Evolutionary conservation across 2,329 filamentous ascomycete species (phyloP), one percentile per base, ranked within the genome.

Genomic region (Cytospora schulzeri): DNA sequence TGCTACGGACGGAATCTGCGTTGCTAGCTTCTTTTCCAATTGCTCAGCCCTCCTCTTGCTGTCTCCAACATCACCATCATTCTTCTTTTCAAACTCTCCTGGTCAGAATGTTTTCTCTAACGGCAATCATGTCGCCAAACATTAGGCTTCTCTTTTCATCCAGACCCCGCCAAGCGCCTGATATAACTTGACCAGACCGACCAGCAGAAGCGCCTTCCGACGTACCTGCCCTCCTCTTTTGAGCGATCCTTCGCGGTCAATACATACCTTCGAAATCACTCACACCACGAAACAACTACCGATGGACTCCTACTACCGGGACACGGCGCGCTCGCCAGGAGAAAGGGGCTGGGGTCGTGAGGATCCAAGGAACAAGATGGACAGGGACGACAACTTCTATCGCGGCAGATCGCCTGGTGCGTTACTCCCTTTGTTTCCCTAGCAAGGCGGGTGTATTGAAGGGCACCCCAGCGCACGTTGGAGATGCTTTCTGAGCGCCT

Each of bases 351-450:
- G 84, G 82, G 76, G 72, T 66, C 83, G 84, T 57, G 84, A 86
- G 60, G 85, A 87, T 24, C 76, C 76, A 28, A 78, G 83, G 68
- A 72, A 69, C 38, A 82, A 84, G 70, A 81, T 85, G 8, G 83
- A 86, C 33, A 78, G 83, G 66, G 78, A 80, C 57, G 87, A 90
- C 71, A 82, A 79, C 51, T 88, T 88, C 68, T 88, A 89, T 70
- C 84, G 88, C 65, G 85, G 84, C 66, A 84, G 89, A 74, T 91
- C 89, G 70, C 89, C 89, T 75, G 88, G 89, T 91, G 83, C 74
- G 88, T 84, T 68, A 38, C 22, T 28, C 45, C 17, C 26, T 62
- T 68, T 50, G 56, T 57, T 54, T 57, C 45, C 24, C 31, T 51
- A 24, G 12, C 22, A 19, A 24, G 15, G 1, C 9, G 14, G 29